phyloP scores from a whole-genome alignment of 2,329 filamentous ascomycete species.

The Ophiostoma sp. region DNA sequence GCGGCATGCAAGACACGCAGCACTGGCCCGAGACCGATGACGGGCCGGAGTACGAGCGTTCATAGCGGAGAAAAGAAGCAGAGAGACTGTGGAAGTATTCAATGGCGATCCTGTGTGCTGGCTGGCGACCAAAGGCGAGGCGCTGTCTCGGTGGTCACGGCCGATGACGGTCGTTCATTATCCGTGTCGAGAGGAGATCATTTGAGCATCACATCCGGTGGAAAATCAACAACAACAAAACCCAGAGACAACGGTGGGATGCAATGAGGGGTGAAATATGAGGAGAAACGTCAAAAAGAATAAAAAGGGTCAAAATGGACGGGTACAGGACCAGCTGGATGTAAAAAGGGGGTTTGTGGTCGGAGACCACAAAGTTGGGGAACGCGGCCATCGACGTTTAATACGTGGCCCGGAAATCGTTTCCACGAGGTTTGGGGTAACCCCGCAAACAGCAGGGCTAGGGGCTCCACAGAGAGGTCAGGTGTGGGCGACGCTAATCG shows the following conservation, averaged over 20 bases:
- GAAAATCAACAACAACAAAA: background rate
- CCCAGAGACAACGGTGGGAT: background rate
- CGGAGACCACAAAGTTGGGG: background rate
- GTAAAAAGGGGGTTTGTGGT: background rate
- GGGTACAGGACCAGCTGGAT: background rate
- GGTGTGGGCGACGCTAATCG: background rate
- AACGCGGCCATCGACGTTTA: background rate
- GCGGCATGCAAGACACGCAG: conserved; percentile 18
- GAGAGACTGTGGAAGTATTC: background rate
- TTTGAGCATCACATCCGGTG: background rate
- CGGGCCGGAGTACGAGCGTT: conserved; percentile 3
- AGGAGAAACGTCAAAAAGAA: background rate
- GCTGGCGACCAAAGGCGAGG: background rate
- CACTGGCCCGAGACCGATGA: conserved; percentile 19
- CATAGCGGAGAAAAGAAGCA: background rate
- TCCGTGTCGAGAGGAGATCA: background rate
- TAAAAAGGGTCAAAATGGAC: background rate
- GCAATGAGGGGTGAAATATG: background rate
- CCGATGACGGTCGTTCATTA: conserved; percentile 9
- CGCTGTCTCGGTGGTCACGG: background rate
- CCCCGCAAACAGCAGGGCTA: background rate
- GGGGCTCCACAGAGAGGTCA: background rate
- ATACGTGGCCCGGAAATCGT: conserved; percentile 14
- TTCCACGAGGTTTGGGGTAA: conserved; percentile 16
- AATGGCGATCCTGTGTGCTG: background rate